Evolutionary conservation across 2,329 filamentous ascomycete species (phyloP).

Genomic region (Phialocephala subalpina): DNA sequence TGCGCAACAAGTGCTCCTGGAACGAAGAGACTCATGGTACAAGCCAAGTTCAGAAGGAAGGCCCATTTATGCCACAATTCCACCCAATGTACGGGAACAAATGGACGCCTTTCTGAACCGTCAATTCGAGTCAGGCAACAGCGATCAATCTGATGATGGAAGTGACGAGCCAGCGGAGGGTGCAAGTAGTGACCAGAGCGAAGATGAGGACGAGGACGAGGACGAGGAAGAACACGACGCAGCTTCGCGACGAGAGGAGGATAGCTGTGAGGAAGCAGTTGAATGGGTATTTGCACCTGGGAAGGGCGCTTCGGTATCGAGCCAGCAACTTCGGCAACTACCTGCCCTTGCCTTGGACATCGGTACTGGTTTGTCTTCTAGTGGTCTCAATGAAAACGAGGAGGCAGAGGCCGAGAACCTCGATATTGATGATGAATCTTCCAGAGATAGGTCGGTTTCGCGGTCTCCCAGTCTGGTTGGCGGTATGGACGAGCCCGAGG

Average conservation of each 20-base stretch:
- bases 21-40: constrained; percentile 51
- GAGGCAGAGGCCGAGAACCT: background rate
- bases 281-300: background rate
- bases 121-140: background rate
- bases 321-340: background rate
- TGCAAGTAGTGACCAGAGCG: background rate
- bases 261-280: background rate
- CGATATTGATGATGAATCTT: background rate
- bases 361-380: background rate
- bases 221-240: background rate
- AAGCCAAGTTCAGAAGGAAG: constrained; percentile 11
- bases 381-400: background rate
- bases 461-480: background rate
- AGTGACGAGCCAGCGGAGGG: background rate
- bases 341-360: background rate
- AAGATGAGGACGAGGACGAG: background rate
- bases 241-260: background rate
- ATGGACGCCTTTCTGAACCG: constrained; percentile 26
- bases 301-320: background rate
- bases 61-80: constrained; percentile 40
- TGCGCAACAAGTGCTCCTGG: constrained; percentile 58
- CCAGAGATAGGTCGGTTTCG: constrained; percentile 1
- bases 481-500: background rate
- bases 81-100: constrained; percentile 41
- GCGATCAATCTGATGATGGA: background rate